A percentile compares a stretch with the other conserved stretches of the same genome.
Conservation (phyloP, 2,329 filamentous ascomycete species). For the Xylaria multiplex region DNA sequence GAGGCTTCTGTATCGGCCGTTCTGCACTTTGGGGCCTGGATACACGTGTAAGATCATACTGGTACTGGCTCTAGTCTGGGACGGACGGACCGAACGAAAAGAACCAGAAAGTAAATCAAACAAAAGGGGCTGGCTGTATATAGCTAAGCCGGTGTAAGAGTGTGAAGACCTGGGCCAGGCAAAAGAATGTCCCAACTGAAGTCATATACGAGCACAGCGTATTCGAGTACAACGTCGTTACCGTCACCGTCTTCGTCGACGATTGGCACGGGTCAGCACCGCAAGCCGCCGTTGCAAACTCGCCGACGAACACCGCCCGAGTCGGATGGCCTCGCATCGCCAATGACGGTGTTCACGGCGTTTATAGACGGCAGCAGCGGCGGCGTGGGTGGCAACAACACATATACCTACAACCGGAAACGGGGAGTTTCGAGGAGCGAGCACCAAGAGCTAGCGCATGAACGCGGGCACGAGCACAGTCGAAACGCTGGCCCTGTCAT, state of each 20-base stretch:
- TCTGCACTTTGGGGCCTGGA: not conserved
- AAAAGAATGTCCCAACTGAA: conserved; percentile 31
- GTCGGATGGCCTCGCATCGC: conserved; percentile 10
- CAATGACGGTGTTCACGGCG: conserved; percentile 17
- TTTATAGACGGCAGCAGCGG: conserved; percentile 20
- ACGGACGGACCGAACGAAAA: conserved; percentile 15
- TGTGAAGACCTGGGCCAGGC: conserved; percentile 2
- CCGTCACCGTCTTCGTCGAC: conserved; percentile 19
- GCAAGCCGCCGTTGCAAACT: conserved; percentile 14
- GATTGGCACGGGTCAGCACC: conserved; percentile 12
- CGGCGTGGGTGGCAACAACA: not conserved
- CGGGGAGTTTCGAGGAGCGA: conserved; percentile 8
- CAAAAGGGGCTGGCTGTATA: not conserved
- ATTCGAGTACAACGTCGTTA: conserved; percentile 22
- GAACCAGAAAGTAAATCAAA: conserved; percentile 8
- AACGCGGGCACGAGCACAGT: conserved; percentile 11
- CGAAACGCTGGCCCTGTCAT: conserved; percentile 8
- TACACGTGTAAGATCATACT: conserved; percentile 21
- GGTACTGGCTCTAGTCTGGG: conserved; percentile 7
- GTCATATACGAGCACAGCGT: conserved; percentile 18
- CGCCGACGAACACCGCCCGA: conserved; percentile 24
- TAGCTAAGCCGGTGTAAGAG: conserved; percentile 1
- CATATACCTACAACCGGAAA: conserved; percentile 31
- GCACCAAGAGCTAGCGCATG: conserved; percentile 15
- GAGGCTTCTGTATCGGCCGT: not conserved